Conservation (phyloP, 768 basidiomycete genomes). For the Tylopilus subfusipes region DNA sequence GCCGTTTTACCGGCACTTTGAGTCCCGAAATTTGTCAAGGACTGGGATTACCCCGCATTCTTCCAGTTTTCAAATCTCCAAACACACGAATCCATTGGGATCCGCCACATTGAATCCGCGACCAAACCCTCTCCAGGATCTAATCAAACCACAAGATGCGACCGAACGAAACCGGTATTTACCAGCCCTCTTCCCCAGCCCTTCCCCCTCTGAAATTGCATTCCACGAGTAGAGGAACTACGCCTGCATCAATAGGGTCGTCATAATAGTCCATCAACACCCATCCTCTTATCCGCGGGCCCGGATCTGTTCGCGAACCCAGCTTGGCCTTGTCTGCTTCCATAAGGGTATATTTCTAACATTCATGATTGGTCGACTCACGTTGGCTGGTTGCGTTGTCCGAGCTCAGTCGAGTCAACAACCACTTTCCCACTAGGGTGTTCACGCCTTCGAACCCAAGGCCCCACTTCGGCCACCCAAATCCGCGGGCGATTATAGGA, state of each 20-base stretch:
- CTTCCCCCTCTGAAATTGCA: conserved; percentile 65
- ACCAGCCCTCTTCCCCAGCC: conserved; percentile 43
- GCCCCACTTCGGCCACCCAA: conserved; percentile 75
- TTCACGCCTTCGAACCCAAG: conserved; percentile 89
- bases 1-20: not conserved
- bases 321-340: not conserved
- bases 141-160: not conserved
- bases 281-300: conserved; percentile 67
- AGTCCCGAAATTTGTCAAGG: no score
- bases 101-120: not conserved
- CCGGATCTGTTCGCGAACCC: not conserved
- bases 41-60: not conserved
- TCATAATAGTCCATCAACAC: conserved; percentile 69
- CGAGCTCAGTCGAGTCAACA: conserved; percentile 49
- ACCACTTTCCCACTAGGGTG: conserved; percentile 65
- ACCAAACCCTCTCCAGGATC: not conserved
- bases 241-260: conserved; percentile 47
- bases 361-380: not conserved
- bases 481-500: conserved; percentile 70
- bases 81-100: not conserved
- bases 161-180: not conserved
- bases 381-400: not conserved
- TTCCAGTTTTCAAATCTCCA: not conserved
- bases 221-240: conserved; percentile 70
- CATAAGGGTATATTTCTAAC: not conserved